Evolutionary conservation across 2,329 filamentous ascomycete species (phyloP).

Genomic region (Penicillium frequentans): DNA sequence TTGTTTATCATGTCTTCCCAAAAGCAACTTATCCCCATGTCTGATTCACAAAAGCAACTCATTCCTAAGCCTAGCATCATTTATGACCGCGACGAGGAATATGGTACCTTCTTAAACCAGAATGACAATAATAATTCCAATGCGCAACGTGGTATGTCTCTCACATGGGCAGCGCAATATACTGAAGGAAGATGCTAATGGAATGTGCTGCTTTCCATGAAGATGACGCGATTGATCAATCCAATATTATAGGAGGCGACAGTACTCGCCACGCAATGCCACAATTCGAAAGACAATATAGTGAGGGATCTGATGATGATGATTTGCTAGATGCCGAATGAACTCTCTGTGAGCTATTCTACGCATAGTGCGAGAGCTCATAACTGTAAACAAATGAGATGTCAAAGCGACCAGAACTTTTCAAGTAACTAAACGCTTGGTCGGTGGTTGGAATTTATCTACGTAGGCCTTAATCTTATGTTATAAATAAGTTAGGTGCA

Average conservation of each 20-base stretch:
- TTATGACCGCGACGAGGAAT: not conserved
- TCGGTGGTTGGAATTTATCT: not conserved
- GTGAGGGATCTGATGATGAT: constrained; percentile 17
- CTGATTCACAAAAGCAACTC: not conserved
- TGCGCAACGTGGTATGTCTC: not conserved
- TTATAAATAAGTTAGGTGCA: too few species aligned
- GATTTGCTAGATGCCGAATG: not conserved
- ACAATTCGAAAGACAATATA: constrained; percentile 12
- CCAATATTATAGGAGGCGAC: constrained; percentile 16
- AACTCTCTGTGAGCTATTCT: not conserved
- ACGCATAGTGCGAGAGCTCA: not conserved
- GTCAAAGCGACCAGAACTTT: not conserved
- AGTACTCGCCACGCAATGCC: constrained; percentile 16
- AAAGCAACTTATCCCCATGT: not conserved
- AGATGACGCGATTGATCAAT: constrained; percentile 13
- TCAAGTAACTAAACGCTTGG: not conserved
- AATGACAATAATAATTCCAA: not conserved
- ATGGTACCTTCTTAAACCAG: not conserved
- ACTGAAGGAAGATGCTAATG: not conserved
- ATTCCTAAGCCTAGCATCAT: not conserved
- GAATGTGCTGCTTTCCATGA: constrained; percentile 15
- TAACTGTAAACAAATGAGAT: not conserved
- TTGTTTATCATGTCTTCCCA: not conserved
- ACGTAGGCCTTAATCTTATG: too few species aligned
- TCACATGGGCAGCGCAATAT: not conserved